Conservation (phyloP, 805 yeast genomes). For the Grigorovia yakushimaensis region DNA sequence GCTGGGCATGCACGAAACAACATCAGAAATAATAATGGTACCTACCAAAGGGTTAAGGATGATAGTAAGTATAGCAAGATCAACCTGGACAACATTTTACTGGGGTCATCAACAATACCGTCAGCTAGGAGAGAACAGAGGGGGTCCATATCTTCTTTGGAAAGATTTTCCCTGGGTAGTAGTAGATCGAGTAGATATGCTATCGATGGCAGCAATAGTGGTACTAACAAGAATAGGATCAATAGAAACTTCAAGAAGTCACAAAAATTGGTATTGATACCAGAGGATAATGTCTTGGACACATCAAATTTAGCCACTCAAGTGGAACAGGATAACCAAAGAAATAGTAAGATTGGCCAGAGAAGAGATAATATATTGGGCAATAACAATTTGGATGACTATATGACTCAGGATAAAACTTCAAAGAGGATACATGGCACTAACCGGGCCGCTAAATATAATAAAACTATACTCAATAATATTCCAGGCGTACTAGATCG, state of each 20-base stretch:
- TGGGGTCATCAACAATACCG: slow-evolving; percentile 79
- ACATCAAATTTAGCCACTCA: not conserved
- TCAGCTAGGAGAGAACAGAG: slow-evolving; percentile 48
- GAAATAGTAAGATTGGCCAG: slow-evolving; percentile 22
- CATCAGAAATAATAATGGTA: slow-evolving; percentile 9
- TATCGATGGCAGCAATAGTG: not conserved
- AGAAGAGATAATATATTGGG: slow-evolving; percentile 11
- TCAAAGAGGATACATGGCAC: too few species aligned
- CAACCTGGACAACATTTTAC: slow-evolving; percentile 68
- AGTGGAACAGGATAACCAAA: not conserved
- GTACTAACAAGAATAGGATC: slow-evolving; percentile 8
- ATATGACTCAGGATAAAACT: too few species aligned
- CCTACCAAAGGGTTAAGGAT: not conserved
- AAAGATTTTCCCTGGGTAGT: slow-evolving; percentile 9
- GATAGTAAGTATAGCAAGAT: slow-evolving; percentile 41
- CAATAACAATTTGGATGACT: not conserved
- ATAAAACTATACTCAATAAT: not conserved
- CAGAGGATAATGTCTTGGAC: slow-evolving; percentile 33
- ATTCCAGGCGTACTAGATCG: slow-evolving; percentile 1
- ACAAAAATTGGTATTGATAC: slow-evolving; percentile 78
- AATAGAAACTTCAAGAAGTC: slow-evolving; percentile 75
- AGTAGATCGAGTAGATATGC: slow-evolving; percentile 9
- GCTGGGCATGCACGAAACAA: slow-evolving; percentile 47
- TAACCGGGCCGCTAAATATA: too few species aligned
- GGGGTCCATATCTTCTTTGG: slow-evolving; percentile 30